phyloP scores from a whole-genome alignment of 768 basidiomycete species.

The Polyporus arcularius region DNA sequence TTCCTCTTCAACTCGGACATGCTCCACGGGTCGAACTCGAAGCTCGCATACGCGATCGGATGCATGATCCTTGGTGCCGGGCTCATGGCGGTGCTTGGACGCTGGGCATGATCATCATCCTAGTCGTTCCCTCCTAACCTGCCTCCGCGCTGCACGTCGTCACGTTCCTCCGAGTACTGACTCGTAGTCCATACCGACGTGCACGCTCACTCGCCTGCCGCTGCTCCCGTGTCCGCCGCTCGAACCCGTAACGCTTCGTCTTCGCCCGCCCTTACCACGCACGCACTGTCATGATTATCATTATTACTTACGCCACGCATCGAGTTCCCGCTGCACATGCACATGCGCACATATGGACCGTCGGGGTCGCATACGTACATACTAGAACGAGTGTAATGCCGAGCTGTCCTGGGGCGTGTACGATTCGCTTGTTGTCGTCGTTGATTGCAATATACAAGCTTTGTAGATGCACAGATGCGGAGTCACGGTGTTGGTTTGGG shows the following conservation, averaged over 20 bases:
- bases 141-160: background rate
- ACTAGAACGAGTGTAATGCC: conserved; percentile 14
- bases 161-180: no score
- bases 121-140: background rate
- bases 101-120: conserved; percentile 69
- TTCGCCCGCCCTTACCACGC: no score
- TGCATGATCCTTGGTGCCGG: conserved; percentile 83
- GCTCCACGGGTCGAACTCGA: conserved; percentile 64
- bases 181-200: background rate
- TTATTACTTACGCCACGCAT: conserved; percentile 6
- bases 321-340: background rate
- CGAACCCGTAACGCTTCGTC: no score
- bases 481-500: no score
- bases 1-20: conserved; percentile 90
- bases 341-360: background rate
- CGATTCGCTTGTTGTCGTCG: background rate
- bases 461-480: background rate
- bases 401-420: conserved; percentile 16
- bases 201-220: background rate
- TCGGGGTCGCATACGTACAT: conserved; percentile 5
- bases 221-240: no score
- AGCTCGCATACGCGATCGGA: conserved; percentile 71
- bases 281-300: conserved; percentile 7
- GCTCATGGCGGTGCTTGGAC: conserved; percentile 88
- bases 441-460: background rate